Percentiles rank a stretch among this genome's conserved stretches.
Evolutionary conservation across 2,329 filamentous ascomycete genomes (phyloP).

Genomic region (Hymenoscyphus infarciens): DNA sequence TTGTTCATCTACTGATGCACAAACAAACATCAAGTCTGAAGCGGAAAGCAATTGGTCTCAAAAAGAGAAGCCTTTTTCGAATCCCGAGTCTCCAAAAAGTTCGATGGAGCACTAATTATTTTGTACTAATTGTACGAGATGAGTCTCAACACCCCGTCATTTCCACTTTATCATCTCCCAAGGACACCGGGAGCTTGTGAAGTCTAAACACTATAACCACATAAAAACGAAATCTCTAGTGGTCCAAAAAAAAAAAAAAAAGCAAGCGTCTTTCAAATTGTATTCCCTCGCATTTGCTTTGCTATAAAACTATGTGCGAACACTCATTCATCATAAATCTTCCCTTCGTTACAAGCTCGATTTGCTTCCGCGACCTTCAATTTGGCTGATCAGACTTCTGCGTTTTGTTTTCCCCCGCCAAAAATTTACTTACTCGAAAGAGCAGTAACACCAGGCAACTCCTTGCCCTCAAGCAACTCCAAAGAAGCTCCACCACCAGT

Average conservation of each 20-base stretch:
- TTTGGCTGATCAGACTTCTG: slow-evolving; percentile 29
- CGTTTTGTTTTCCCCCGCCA: slow-evolving; percentile 12
- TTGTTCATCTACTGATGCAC: too few relatives aligned
- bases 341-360: slow-evolving; percentile 31
- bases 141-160: too few relatives aligned
- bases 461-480: slow-evolving; percentile 97
- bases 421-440: slow-evolving; percentile 70
- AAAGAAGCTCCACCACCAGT: slow-evolving; percentile 94
- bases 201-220: too few relatives aligned
- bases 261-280: neutral
- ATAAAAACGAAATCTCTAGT: too few relatives aligned
- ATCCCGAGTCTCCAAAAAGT: too few relatives aligned
- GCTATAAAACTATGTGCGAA: slow-evolving; percentile 22
- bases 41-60: too few relatives aligned
- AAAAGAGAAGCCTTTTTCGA: too few relatives aligned
- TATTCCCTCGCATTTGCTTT: neutral
- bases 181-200: too few relatives aligned
- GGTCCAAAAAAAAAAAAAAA: neutral
- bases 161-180: too few relatives aligned
- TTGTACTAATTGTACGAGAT: too few relatives aligned
- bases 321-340: slow-evolving; percentile 17
- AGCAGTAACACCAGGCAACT: slow-evolving; percentile 86
- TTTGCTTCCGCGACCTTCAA: slow-evolving; percentile 29
- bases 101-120: too few relatives aligned
- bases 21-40: too few relatives aligned